Evolutionary conservation across 345 rosid genomes (phyloP).

Genomic region (Eucalyptus tenuipes): DNA sequence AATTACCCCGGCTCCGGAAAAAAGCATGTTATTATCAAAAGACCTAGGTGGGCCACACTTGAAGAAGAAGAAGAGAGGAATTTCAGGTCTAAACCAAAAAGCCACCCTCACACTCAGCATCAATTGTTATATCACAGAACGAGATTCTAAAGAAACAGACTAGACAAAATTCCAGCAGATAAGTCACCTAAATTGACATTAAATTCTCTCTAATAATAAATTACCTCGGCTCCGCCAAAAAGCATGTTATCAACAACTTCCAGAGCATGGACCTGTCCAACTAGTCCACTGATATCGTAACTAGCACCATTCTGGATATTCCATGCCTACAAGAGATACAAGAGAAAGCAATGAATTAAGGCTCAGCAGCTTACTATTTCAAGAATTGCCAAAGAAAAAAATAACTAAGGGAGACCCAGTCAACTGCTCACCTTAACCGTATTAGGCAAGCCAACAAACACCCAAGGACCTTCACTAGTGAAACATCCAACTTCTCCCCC

Average conservation of each 20-base stretch:
- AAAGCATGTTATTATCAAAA: no score
- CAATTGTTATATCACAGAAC: not conserved
- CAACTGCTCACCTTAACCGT: not conserved
- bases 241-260: no score
- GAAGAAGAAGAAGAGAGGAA: not conserved
- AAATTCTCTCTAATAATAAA: no score
- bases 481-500: not conserved
- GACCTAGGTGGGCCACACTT: no score
- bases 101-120: not conserved
- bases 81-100: not conserved
- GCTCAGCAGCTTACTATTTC: not conserved
- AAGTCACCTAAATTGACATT: no score
- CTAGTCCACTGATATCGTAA: not conserved
- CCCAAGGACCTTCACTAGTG: not conserved
- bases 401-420: not conserved
- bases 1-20: no score
- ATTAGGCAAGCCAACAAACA: not conserved
- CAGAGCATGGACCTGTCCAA: not conserved
- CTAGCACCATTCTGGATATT: not conserved
- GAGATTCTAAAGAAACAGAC: no score
- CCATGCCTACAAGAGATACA: not conserved
- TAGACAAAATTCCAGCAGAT: no score
- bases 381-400: not conserved
- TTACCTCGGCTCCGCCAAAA: no score
- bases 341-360: not conserved